A percentile compares a stretch with the other conserved stretches of the same genome.
phyloP scores from a whole-genome alignment of 1,139 yeast genomes.

The Blastobotrys indianensis region DNA sequence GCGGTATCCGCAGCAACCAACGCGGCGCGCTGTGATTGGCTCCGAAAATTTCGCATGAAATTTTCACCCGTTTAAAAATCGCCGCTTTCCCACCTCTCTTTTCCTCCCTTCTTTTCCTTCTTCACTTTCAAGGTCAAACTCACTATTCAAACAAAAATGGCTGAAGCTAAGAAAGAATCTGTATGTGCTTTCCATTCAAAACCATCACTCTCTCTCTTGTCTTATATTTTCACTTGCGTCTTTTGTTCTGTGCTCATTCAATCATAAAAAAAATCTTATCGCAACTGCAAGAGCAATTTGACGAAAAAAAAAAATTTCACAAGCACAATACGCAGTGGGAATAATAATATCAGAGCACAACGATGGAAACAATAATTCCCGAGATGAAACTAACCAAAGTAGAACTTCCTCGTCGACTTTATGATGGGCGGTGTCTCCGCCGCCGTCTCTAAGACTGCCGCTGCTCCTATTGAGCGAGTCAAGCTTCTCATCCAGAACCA shows the following conservation, averaged over 20 bases:
- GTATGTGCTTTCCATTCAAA: not conserved
- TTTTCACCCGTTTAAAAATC: not conserved
- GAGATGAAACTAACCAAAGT: not conserved
- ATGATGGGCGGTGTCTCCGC: slow-evolving; percentile 82
- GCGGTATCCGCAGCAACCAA: not conserved
- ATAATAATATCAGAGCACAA: slow-evolving; percentile 79
- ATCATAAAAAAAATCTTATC: no score
- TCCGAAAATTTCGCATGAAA: not conserved
- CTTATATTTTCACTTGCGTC: no score
- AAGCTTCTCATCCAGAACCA: slow-evolving; percentile 76
- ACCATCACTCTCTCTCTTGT: no score
- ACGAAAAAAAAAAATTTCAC: no score
- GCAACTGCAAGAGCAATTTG: no score
- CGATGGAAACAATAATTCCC: slow-evolving; percentile 50
- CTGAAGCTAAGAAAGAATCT: not conserved
- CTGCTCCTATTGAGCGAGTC: slow-evolving; percentile 81
- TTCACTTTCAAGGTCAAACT: not conserved
- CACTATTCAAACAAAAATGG: not conserved
- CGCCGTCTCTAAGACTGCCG: slow-evolving; percentile 76
- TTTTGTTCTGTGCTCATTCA: no score
- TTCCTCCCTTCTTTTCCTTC: slow-evolving; percentile 1
- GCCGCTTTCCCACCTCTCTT: slow-evolving; percentile 3
- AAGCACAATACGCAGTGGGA: slow-evolving; percentile 20
- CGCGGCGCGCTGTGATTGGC: no score
- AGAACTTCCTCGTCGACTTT: slow-evolving; percentile 49